Evolutionary conservation across 768 basidiomycete species (phyloP).

Genomic region (Gyrodon lividus): DNA sequence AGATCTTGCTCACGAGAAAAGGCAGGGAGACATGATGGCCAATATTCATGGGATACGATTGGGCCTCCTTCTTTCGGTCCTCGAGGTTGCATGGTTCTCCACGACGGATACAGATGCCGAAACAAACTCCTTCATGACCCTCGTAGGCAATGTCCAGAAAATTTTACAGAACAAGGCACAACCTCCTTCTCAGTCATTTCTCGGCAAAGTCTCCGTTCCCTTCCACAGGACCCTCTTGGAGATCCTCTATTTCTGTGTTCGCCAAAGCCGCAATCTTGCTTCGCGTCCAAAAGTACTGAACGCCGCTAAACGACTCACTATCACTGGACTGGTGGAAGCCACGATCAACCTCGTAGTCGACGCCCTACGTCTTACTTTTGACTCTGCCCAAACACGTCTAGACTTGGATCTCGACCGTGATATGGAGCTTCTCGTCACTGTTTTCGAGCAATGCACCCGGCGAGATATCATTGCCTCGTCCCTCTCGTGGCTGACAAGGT

Average conservation of each 20-base stretch:
- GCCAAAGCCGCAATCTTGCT: constrained; percentile 54
- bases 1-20: constrained; percentile 63
- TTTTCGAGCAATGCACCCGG: constrained; percentile 80
- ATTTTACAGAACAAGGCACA: constrained; percentile 76
- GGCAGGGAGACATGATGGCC: constrained; percentile 83
- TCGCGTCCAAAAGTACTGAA: constrained; percentile 49
- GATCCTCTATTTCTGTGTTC: constrained; percentile 74
- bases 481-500: constrained; percentile 72
- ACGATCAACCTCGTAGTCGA: constrained; percentile 67
- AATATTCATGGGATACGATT: constrained; percentile 76
- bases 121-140: constrained; percentile 55
- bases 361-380: constrained; percentile 62
- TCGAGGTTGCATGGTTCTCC: constrained; percentile 82
- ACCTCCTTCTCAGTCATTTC: constrained; percentile 69
- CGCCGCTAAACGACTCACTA: constrained; percentile 59
- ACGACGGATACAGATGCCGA: constrained; percentile 53
- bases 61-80: constrained; percentile 66
- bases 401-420: constrained; percentile 74
- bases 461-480: constrained; percentile 68
- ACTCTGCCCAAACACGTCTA: constrained; percentile 53
- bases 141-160: constrained; percentile 59
- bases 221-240: constrained; percentile 84
- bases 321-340: constrained; percentile 61
- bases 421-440: constrained; percentile 75
- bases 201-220: constrained; percentile 57